These are phyloP conservation scores for Geranium incanum DNA, from an alignment of 441 rosid genomes.

Conservation along the genomic window DNA sequence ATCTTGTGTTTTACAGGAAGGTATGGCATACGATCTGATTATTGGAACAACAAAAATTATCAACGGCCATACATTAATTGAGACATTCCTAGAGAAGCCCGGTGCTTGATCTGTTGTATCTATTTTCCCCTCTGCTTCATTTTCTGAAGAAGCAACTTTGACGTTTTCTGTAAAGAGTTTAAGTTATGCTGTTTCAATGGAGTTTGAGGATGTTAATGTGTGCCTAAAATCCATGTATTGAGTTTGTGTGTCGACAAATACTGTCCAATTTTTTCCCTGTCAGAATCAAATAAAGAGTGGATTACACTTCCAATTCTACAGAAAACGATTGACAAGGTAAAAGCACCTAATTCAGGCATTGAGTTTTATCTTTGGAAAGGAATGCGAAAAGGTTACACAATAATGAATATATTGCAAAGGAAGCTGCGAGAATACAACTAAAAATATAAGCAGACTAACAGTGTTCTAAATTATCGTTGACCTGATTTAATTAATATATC, in stretches of 20 bases:
- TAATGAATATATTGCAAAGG: no score
- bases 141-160: not conserved
- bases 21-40: constrained; percentile 79
- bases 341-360: no score
- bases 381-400: no score
- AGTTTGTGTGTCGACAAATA: not conserved
- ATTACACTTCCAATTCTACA: not conserved
- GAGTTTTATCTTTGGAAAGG: no score
- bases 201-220: not conserved
- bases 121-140: not conserved
- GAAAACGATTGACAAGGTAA: not conserved
- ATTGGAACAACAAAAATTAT: constrained; percentile 73
- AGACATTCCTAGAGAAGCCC: constrained; percentile 47
- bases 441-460: no score
- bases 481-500: no score
- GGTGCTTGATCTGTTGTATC: constrained; percentile 27
- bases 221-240: not conserved
- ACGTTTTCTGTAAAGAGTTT: not conserved
- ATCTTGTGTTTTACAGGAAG: constrained; percentile 48
- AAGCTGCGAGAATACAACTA: no score
- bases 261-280: not conserved
- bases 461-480: no score
- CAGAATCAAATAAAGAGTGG: not conserved
- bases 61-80: constrained; percentile 52
- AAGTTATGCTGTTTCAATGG: not conserved